These are phyloP conservation scores for Knufia petricola DNA, from an alignment of 2,329 filamentous ascomycete genomes.

Conservation along the genomic window DNA sequence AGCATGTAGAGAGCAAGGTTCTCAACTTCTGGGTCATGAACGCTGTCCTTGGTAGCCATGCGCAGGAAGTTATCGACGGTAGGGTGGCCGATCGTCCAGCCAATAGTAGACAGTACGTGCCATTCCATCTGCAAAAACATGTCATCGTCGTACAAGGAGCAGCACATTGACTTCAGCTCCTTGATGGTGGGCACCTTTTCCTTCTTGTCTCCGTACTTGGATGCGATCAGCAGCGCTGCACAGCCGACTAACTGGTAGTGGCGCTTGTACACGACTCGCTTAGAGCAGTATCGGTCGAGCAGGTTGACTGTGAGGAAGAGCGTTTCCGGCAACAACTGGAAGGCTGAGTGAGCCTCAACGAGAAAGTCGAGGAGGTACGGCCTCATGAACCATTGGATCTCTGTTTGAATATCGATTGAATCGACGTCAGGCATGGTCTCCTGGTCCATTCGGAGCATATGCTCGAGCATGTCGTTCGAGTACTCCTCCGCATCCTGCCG, in stretches of 20 bases:
- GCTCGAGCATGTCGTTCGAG: slow-evolving; percentile 83
- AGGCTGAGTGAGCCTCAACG: slow-evolving; percentile 91
- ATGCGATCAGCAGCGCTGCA: slow-evolving; percentile 86
- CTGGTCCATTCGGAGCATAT: slow-evolving; percentile 91
- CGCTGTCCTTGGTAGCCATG: slow-evolving; percentile 65
- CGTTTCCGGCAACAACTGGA: slow-evolving; percentile 86
- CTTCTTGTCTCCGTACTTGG: slow-evolving; percentile 98
- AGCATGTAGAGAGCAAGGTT: slow-evolving; percentile 91
- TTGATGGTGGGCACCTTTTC: slow-evolving; percentile 95
- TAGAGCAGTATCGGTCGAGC: slow-evolving; percentile 94
- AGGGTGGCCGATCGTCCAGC: slow-evolving; percentile 92
- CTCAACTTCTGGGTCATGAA: slow-evolving; percentile 77
- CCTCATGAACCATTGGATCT: slow-evolving; percentile 99
- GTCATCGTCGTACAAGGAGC: slow-evolving; percentile 92
- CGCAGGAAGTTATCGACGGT: slow-evolving; percentile 92
- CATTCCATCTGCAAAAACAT: slow-evolving; percentile 99
- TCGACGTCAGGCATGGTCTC: slow-evolving; percentile 92
- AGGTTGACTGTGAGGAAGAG: slow-evolving; percentile 95
- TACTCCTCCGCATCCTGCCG: slow-evolving; percentile 80
- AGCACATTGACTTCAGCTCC: slow-evolving; percentile 98
- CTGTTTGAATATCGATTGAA: slow-evolving; percentile 96
- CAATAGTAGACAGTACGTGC: slow-evolving; percentile 94
- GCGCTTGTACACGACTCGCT: slow-evolving; percentile 95
- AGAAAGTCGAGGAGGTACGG: slow-evolving; percentile 97
- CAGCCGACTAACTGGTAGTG: slow-evolving; percentile 98